phyloP scores from a whole-genome alignment of 495 filamentous ascomycete species.

The Penicillium argentinense region DNA sequence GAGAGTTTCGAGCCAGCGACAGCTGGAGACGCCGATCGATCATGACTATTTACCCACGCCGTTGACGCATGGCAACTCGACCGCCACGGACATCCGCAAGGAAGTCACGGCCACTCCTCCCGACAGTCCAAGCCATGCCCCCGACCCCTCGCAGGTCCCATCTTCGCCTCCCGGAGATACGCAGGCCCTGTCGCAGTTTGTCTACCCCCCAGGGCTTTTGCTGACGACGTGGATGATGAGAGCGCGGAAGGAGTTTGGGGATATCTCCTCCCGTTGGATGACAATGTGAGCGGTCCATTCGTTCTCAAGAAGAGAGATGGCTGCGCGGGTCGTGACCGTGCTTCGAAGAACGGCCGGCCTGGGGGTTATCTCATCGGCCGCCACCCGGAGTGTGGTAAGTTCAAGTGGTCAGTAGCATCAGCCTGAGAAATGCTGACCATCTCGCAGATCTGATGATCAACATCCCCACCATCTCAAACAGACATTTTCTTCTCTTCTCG shows the following conservation, averaged over 20 bases:
- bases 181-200: conserved; percentile 73
- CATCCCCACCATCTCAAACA: conserved; percentile 86
- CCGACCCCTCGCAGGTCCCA: conserved; percentile 63
- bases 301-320: conserved; percentile 68
- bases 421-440: not conserved
- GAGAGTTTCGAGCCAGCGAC: conserved; percentile 53
- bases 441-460: conserved; percentile 72
- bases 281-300: conserved; percentile 63
- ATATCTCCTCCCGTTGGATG: conserved; percentile 81
- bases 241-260: conserved; percentile 89
- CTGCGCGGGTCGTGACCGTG: conserved; percentile 54
- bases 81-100: conserved; percentile 62
- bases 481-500: conserved; percentile 86
- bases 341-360: conserved; percentile 52
- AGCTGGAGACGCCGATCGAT: conserved; percentile 58
- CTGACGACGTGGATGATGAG: conserved; percentile 80
- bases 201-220: conserved; percentile 72
- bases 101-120: conserved; percentile 73
- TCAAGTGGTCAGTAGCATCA: too few relatives aligned
- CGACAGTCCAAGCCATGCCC: conserved; percentile 58
- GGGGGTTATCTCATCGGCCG: conserved; percentile 91
- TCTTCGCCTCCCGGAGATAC: conserved; percentile 67
- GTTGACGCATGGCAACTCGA: conserved; percentile 66
- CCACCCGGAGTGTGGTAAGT: conserved; percentile 90
- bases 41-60: conserved; percentile 80